Conservation (phyloP, 2,329 filamentous ascomycete species). For the Chaetothyriales sp. region DNA sequence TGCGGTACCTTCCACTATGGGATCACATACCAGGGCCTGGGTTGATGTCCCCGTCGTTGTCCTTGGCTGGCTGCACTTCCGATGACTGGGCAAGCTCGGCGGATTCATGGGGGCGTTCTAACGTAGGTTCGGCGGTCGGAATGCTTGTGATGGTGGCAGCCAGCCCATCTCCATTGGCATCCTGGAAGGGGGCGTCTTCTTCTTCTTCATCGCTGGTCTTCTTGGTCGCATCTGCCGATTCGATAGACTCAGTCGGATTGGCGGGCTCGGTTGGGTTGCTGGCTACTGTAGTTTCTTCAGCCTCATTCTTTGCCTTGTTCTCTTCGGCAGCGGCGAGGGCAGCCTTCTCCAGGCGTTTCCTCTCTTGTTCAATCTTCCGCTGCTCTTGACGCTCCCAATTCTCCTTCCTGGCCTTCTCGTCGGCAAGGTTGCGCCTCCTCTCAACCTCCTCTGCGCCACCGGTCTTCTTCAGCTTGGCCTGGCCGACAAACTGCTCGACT, state of each 20-base stretch:
- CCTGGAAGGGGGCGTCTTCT: conserved; percentile 8
- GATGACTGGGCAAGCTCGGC: not conserved
- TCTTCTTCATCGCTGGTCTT: conserved; percentile 10
- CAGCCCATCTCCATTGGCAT: conserved; percentile 1
- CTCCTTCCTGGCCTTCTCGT: conserved; percentile 71
- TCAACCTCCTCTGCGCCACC: conserved; percentile 92
- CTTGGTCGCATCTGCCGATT: conserved; percentile 2
- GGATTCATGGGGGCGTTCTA: not conserved
- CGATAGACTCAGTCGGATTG: not conserved
- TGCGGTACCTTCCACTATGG: conserved; percentile 1
- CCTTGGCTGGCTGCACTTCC: not conserved
- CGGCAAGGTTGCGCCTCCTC: conserved; percentile 64
- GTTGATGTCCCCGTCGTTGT: not conserved
- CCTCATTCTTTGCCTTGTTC: not conserved
- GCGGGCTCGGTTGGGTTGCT: too few relatives aligned
- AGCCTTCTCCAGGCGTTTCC: conserved; percentile 16
- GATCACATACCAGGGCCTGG: conserved; percentile 4
- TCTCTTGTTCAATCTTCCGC: conserved; percentile 35
- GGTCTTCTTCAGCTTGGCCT: conserved; percentile 87
- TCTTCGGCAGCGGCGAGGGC: conserved; percentile 7
- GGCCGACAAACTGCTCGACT: conserved; percentile 67
- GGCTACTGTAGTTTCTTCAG: conserved; percentile 3
- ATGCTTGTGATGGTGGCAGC: not conserved
- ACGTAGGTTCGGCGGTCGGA: not conserved
- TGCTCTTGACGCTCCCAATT: conserved; percentile 42